A percentile compares a stretch with the other conserved stretches of the same genome.
Conservation (phyloP, 2,329 filamentous ascomycete genomes). For the Amylocarpus encephaloides region DNA sequence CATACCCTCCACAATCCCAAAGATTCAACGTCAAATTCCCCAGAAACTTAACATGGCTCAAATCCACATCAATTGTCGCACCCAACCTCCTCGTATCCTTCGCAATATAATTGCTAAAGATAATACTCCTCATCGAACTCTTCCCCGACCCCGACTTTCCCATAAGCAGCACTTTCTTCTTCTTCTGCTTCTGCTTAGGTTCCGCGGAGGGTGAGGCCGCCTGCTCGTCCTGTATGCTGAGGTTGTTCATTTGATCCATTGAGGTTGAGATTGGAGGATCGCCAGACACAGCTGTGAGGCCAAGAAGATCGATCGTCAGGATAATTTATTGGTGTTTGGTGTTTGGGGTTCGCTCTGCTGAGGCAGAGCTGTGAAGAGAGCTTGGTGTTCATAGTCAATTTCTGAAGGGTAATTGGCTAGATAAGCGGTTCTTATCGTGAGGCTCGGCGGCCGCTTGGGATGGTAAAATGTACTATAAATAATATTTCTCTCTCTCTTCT, state of each 20-base stretch:
- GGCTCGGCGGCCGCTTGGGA: no score
- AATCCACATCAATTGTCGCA: constrained; percentile 96
- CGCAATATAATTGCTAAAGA: constrained; percentile 98
- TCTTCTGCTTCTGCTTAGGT: constrained; percentile 54
- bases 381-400: neutral
- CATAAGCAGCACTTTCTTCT: constrained; percentile 84
- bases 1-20: constrained; percentile 92
- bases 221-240: constrained; percentile 23
- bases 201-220: constrained; percentile 22
- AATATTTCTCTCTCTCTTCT: no score
- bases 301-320: no score
- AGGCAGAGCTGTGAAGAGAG: neutral
- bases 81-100: constrained; percentile 89
- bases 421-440: neutral
- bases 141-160: constrained; percentile 97
- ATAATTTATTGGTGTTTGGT: no score
- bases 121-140: constrained; percentile 96
- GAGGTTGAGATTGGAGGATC: neutral
- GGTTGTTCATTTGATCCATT: constrained; percentile 17
- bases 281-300: no score
- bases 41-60: constrained; percentile 98
- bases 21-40: constrained; percentile 95
- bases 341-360: neutral
- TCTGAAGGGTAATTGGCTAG: neutral
- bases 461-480: no score